phyloP scores from a whole-genome alignment of 768 basidiomycete species.

The Pleurotus giganteus region DNA sequence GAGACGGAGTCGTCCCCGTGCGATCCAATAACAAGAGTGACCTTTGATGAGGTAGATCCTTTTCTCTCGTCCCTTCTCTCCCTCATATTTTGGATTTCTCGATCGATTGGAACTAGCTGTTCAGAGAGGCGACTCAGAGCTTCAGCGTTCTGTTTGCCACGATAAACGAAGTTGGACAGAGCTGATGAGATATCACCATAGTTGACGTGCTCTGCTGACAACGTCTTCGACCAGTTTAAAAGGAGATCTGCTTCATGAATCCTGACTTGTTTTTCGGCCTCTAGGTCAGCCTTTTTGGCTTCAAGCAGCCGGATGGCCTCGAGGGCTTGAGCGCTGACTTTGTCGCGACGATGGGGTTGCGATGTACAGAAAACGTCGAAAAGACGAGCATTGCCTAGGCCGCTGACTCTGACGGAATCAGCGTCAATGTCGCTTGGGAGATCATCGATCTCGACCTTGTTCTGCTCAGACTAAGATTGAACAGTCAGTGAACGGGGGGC shows the following conservation, averaged over 20 bases:
- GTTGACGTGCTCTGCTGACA: constrained; percentile 40
- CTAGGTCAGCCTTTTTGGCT: constrained; percentile 32
- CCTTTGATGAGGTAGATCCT: constrained; percentile 30
- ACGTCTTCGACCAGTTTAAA: constrained; percentile 39
- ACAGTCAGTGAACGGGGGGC: neutral
- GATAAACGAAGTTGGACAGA: constrained; percentile 38
- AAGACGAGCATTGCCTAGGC: constrained; percentile 44
- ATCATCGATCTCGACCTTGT: constrained; percentile 46
- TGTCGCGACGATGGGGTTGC: constrained; percentile 13
- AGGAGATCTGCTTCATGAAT: constrained; percentile 42
- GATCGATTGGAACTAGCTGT: constrained; percentile 36
- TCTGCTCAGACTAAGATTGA: constrained; percentile 45
- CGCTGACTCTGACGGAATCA: constrained; percentile 52
- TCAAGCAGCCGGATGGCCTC: constrained; percentile 35
- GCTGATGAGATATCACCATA: constrained; percentile 38
- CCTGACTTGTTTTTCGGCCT: constrained; percentile 35
- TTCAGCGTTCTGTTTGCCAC: constrained; percentile 31
- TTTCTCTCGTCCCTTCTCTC: constrained; percentile 31
- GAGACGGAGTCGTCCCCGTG: constrained; percentile 30
- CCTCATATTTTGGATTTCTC: constrained; percentile 35
- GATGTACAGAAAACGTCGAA: constrained; percentile 55
- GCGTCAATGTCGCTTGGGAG: constrained; percentile 51
- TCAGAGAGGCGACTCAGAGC: constrained; percentile 35
- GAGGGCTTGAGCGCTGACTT: constrained; percentile 21
- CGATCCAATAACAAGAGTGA: constrained; percentile 41